Base-by-base conservation (phyloP, 768 basidiomycete genomes). In the Tricholoma saponaceum region DNA sequence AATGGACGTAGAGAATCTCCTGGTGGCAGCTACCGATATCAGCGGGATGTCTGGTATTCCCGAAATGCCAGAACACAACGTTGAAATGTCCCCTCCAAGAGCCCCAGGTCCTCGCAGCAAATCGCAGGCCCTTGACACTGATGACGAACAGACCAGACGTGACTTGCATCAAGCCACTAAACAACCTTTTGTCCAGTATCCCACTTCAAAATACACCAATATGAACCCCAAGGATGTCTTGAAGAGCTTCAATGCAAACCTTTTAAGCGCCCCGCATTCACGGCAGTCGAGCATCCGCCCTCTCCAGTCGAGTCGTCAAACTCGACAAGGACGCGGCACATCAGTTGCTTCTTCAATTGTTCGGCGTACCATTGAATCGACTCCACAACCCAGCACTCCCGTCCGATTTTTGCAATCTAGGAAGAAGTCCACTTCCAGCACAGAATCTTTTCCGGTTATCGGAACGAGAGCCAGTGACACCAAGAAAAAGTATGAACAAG, bases 401-500 rank as follows among this genome's bases (percentile, higher is more conserved):
- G 37, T n/a, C 5, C 54, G 46, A n/a, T 22, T 10, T 32, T 50
- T 33, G 16, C 47, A 37, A n/a, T 6, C 49, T 14, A 53, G 57
- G 28, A 51, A 47, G 43, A 43, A 52, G 16, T 58, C 58, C 23
- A 55, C 47, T 35, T 62, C 71, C 2, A 74, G 71, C 54, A 50
- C 37, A 4, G 70, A 70, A 5, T 66, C 69, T 3, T 75, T 75
- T 56, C 76, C 77, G 0, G 41, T 73, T 22, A 39, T 35, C 12
- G 76, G 76, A 6, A 78, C 78, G 1, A 68, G 69, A 20, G 77
- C 79, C 7, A 72, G 72, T 60, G 68, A 64, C 10, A 65, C 68
- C 18, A 76, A 75, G 62, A 71, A 70, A 57, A 61, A 53, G 25
- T 51, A 66, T 26, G 62, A 69, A 56, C 64, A 70, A 46, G 58